Evolutionary conservation across 78 protist species (phyloP), one percentile per base, ranked within the genome.

Genomic region (Reticulomyxa filosa): DNA sequence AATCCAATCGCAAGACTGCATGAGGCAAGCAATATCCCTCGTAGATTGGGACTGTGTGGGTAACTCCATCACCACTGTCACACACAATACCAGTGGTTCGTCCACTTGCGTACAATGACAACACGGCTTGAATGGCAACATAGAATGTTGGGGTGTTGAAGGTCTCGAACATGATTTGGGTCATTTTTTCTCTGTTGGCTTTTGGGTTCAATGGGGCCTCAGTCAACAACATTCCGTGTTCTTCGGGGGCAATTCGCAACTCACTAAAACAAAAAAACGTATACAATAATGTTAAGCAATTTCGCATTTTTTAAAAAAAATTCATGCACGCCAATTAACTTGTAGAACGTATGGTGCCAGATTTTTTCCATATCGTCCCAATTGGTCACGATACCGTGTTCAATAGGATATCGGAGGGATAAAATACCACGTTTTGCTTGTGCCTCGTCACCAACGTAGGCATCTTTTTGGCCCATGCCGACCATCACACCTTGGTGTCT

Each of bases 361-460:
- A n/a, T n/a, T n/a, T n/a, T n/a, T n/a, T n/a, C n/a, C 94, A 94
- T 87, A 74, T 84, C 90, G 64, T 86, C 98, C 98, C 98, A 93
- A 83, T 89, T 83, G 69, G 83, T 79, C 27, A 94, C 89, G 80
- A 93, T 74, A 30, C 99, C 99, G 86, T 88, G 92, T 76, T 86
- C 93, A 37, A 92, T 87, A 55, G 97, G 97, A 75, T 82, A 86
- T 65, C 77, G 72, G 34, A 84, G 76, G 34, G 80, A 75, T 50
- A 85, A 75, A 62, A 83, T 79, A 55, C 84, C 90, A 36, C 97
- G 73, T 72, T 75, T 57, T 38, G 78, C 38, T 72, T 77, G 85
- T 3, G 95, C 95, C 77, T 89, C 89, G 52, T 84, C 87, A 0
- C 95, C 95, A 61, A 89, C 84, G 70, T 76, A 85, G 32, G 69